Conservation (phyloP, 2,329 filamentous ascomycete species). For the Arachnopeziza araneosa region DNA sequence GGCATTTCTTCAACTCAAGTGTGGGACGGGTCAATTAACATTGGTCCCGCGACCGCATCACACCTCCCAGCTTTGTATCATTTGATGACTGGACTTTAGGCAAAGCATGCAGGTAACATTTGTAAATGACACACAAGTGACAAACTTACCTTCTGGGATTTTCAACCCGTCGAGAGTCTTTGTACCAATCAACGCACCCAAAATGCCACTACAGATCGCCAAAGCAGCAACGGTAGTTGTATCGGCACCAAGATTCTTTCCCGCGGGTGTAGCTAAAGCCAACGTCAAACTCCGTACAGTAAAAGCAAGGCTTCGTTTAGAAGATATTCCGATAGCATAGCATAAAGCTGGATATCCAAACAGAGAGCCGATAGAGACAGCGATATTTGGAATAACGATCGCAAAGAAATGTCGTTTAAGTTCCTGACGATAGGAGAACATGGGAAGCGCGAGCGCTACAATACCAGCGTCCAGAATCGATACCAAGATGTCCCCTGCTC, state of each 20-base stretch:
- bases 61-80: not conserved
- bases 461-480: constrained; percentile 53
- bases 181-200: constrained; percentile 51
- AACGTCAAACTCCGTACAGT: constrained; percentile 52
- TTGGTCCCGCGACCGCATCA: not conserved
- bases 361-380: constrained; percentile 46
- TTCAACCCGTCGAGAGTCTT: constrained; percentile 42
- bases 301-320: constrained; percentile 48
- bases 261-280: constrained; percentile 53
- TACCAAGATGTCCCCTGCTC: constrained; percentile 51
- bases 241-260: constrained; percentile 52
- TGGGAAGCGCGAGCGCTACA: constrained; percentile 53
- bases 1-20: not conserved
- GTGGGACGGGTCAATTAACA: not conserved
- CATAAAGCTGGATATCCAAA: constrained; percentile 54
- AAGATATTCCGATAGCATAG: constrained; percentile 47
- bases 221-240: constrained; percentile 49
- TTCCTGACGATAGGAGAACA: constrained; percentile 55
- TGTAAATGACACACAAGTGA: not conserved
- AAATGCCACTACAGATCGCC: constrained; percentile 53
- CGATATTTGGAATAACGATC: constrained; percentile 48
- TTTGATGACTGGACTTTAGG: not conserved
- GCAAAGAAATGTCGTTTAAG: constrained; percentile 46
- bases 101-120: not conserved
- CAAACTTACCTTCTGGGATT: constrained; percentile 45